These are phyloP conservation scores for Backusella psychrophila DNA, from an alignment of 192 early-diverging fungal genomes.

Conservation along the genomic window DNA sequence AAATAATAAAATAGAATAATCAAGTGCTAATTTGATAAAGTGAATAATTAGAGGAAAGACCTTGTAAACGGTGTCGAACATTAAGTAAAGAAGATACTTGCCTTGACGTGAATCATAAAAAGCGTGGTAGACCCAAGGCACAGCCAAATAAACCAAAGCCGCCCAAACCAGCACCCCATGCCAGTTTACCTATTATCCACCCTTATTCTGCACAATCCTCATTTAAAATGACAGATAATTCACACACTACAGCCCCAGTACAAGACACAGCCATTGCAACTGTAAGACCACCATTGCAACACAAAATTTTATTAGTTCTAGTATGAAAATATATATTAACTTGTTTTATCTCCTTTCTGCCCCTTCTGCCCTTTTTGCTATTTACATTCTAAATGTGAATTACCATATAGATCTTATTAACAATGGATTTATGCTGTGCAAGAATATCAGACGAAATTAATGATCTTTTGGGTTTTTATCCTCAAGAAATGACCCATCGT, in stretches of 20 bases:
- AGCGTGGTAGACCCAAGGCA: constrained; percentile 75
- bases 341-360: neutral
- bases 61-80: constrained; percentile 73
- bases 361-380: neutral
- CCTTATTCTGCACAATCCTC: constrained; percentile 1
- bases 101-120: constrained; percentile 82
- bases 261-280: neutral
- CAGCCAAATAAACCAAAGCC: constrained; percentile 21
- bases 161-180: neutral
- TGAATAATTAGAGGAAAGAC: constrained; percentile 56
- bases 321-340: neutral
- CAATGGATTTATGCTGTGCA: constrained; percentile 47
- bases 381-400: neutral
- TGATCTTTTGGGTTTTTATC: constrained; percentile 48
- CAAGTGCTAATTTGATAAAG: constrained; percentile 35
- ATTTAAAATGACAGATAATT: neutral
- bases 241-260: neutral
- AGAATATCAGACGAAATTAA: constrained; percentile 49
- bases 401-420: constrained; percentile 32
- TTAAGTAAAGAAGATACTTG: constrained; percentile 72
- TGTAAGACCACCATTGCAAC: neutral
- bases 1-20: neutral
- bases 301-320: neutral
- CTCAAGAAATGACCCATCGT: constrained; percentile 47
- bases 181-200: neutral